Evolutionary conservation across 1,284 basidiomycete species (phyloP).

Genomic region (Rhodotorula sp.): DNA sequence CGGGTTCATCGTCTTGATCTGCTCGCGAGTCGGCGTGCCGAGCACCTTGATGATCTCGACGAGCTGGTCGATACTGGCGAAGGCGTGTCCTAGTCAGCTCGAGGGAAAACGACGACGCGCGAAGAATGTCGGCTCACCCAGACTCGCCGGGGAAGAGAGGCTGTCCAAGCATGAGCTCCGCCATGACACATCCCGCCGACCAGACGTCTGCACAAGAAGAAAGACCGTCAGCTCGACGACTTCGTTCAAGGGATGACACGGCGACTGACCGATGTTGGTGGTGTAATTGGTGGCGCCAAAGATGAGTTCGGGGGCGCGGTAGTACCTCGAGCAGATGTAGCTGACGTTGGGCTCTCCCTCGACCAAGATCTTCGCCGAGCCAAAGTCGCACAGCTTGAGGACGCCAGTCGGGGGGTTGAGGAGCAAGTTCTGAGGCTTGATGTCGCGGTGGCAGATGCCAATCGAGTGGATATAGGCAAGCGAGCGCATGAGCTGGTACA

Average conservation of each 20-base stretch:
- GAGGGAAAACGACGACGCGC: slow-evolving; percentile 46
- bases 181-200: slow-evolving; percentile 99
- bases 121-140: slow-evolving; percentile 54
- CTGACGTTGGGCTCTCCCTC: slow-evolving; percentile 98
- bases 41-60: slow-evolving; percentile 99
- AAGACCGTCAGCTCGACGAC: neutral
- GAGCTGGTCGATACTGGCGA: slow-evolving; percentile 99
- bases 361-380: slow-evolving; percentile 96
- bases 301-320: slow-evolving; percentile 97
- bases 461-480: slow-evolving; percentile 98
- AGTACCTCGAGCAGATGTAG: slow-evolving; percentile 99
- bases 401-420: slow-evolving; percentile 95
- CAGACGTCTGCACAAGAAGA: slow-evolving; percentile 72
- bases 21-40: slow-evolving; percentile 94
- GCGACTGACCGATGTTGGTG: slow-evolving; percentile 88
- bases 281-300: slow-evolving; percentile 99
- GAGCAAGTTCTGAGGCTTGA: slow-evolving; percentile 98
- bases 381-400: slow-evolving; percentile 98
- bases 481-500: slow-evolving; percentile 91
- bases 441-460: slow-evolving; percentile 77
- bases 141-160: slow-evolving; percentile 99
- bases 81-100: slow-evolving; percentile 74
- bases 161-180: slow-evolving; percentile 97
- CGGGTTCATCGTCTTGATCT: slow-evolving; percentile 99
- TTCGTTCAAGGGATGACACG: neutral